Evolutionary conservation across 1,139 yeast genomes (phyloP), one percentile per base, ranked within the genome.

Genomic region (Candida pseudoviswanathii): DNA sequence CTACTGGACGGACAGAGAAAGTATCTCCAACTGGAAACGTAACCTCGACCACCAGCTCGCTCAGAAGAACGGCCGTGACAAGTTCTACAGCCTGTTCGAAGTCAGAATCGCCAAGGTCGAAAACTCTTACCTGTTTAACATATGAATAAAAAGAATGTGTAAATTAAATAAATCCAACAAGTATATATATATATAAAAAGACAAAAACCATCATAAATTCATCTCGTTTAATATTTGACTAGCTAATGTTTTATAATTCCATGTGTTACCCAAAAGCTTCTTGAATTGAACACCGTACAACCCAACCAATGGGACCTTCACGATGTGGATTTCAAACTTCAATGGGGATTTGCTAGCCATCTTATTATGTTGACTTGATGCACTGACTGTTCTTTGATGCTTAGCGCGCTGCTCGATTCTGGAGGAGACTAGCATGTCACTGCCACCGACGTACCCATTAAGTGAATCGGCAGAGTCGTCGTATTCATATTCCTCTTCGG

Each of bases 201-300:
- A 42, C 25, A 8, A 42, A 22, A 24, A n/a, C 34, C 44, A 37
- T 41, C 55, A 86, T 59, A 91, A 73, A 60, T 87, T 86, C 67
- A 92, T 77, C 60, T 89, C 94, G 54, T 81, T 80, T 68, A 92
- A 79, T 44, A 92, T 86, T 66, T 86, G 90, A 52, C 95, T 85
- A 2, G 97, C 98, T 65, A 92, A 75, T n/a, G 91, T 86, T 72
- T 92, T 92, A 70, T 92, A 92, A 70, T 88, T 83, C 98, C 98
- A 92, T 2, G 97, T 89, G 66, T 94, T 91, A 60, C 99, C 99
- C 52, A 89, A 80, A 41, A 92, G 79, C 66, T 92, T 92, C 75
- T 92, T 94, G 73, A 94, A 91, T 67, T 92, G 97, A 47, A 94
- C 94, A 66, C 98, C 99, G 57, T 89, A 91, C 54, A 94, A 76